Conservation (phyloP, 2,329 filamentous ascomycete species). For the Colletotrichum incanum region DNA sequence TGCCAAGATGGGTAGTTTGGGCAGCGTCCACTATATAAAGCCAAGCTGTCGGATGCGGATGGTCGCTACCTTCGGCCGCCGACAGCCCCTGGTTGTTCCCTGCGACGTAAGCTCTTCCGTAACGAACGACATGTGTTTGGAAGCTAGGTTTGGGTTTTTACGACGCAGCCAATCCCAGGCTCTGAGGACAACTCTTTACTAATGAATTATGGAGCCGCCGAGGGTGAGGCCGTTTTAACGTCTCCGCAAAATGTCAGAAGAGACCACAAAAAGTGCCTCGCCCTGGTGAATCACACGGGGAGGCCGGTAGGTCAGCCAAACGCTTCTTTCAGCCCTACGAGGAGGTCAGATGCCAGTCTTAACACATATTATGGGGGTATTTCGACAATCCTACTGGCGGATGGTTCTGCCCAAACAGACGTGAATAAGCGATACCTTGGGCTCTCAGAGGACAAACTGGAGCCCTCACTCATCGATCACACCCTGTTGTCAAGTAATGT, state of each 20-base stretch:
- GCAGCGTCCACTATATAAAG: slow-evolving; percentile 31
- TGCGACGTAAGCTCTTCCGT: slow-evolving; percentile 3
- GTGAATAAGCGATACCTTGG: background rate
- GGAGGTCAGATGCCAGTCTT: background rate
- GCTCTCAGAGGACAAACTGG: background rate
- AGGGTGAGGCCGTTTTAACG: background rate
- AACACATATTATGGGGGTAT: no score
- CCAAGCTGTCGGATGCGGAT: background rate
- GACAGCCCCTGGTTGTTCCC: slow-evolving; percentile 1
- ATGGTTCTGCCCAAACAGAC: background rate
- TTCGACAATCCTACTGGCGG: background rate
- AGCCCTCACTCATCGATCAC: background rate
- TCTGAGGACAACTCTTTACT: background rate
- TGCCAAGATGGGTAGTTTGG: slow-evolving; percentile 25
- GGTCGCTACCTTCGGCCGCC: slow-evolving; percentile 24
- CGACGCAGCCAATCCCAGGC: slow-evolving; percentile 8
- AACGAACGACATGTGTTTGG: background rate
- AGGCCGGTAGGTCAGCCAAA: slow-evolving; percentile 2
- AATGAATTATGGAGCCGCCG: background rate
- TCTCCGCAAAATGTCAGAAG: slow-evolving; percentile 9
- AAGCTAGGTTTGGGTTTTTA: slow-evolving; percentile 18
- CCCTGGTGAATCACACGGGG: slow-evolving; percentile 10
- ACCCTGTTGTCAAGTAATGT: background rate
- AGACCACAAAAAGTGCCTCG: background rate
- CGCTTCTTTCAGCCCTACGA: slow-evolving; percentile 25